Percentiles rank a stretch among this genome's conserved stretches.
Evolutionary conservation across 2,329 filamentous ascomycete species (phyloP).

Genomic region (Claviceps purpurea): DNA sequence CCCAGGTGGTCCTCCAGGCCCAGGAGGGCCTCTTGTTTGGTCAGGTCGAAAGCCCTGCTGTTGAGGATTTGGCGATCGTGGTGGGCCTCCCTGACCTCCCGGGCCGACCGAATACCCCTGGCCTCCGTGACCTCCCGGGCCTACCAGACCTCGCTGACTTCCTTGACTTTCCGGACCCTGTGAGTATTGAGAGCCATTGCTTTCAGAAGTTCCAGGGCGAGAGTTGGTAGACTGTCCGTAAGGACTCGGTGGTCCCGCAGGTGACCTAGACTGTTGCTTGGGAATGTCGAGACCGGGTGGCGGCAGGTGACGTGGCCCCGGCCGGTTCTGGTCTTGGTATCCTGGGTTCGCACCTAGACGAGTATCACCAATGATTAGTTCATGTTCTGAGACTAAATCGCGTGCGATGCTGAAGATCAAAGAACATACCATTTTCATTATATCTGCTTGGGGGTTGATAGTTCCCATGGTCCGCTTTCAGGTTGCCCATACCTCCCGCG

Average conservation of each 20-base stretch:
- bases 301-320: conserved; percentile 22
- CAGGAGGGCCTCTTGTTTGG: conserved; percentile 6
- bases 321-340: conserved; percentile 20
- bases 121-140: neutral
- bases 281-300: conserved; percentile 28
- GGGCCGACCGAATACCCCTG: neutral
- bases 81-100: conserved; percentile 5
- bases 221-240: conserved; percentile 19
- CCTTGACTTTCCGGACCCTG: conserved; percentile 1
- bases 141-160: no score
- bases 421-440: conserved; percentile 19
- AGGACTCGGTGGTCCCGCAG: conserved; percentile 23
- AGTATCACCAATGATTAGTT: conserved; percentile 40
- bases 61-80: conserved; percentile 17
- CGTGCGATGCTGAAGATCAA: conserved; percentile 36
- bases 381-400: conserved; percentile 34
- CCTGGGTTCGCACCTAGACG: conserved; percentile 37
- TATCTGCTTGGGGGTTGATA: conserved; percentile 18
- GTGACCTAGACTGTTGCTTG: conserved; percentile 30
- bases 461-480: conserved; percentile 18
- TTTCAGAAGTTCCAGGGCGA: conserved; percentile 19
- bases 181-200: conserved; percentile 17
- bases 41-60: conserved; percentile 16
- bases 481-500: conserved; percentile 42
- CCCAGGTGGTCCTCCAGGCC: conserved; percentile 10